Percentiles rank a stretch among this genome's conserved stretches.
Conservation (phyloP, 345 rosid species). For the Citrus inodora region DNA sequence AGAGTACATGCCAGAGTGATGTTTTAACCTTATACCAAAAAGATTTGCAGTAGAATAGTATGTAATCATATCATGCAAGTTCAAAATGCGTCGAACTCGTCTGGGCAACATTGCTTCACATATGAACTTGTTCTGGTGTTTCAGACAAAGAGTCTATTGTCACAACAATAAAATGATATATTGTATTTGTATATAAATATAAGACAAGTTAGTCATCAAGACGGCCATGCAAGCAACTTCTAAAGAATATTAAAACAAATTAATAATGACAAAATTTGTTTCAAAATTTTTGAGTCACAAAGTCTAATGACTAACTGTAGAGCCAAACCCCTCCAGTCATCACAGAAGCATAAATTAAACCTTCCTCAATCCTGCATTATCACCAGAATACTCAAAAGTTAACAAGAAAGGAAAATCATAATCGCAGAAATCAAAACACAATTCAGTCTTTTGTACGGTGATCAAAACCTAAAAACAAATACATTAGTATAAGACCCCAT, state of each 20-base stretch:
- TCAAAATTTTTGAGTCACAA: background rate
- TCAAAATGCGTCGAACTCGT: background rate
- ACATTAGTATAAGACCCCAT: too few species aligned
- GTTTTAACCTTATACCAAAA: conserved; percentile 5
- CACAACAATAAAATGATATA: background rate
- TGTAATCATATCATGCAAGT: background rate
- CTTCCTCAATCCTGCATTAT: too few species aligned
- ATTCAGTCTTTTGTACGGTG: too few species aligned
- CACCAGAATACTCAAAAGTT: too few species aligned
- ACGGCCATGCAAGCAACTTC: background rate
- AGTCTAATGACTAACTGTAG: background rate
- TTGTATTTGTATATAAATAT: background rate
- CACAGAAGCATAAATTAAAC: too few species aligned
- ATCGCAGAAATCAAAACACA: too few species aligned
- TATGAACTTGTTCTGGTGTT: background rate
- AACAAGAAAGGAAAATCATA: too few species aligned
- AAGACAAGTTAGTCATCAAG: background rate
- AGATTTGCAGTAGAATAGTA: conserved; percentile 6
- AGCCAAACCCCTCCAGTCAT: background rate
- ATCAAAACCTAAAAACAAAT: too few species aligned
- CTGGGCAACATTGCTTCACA: conserved; percentile 19
- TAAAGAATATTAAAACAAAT: background rate
- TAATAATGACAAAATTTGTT: too few species aligned
- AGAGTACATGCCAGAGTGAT: conserved; percentile 18
- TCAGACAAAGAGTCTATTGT: background rate